A percentile compares a stretch with the other conserved stretches of the same genome.
Conservation (phyloP, 192 early-diverging fungal genomes). For the Mortierella alpina region DNA sequence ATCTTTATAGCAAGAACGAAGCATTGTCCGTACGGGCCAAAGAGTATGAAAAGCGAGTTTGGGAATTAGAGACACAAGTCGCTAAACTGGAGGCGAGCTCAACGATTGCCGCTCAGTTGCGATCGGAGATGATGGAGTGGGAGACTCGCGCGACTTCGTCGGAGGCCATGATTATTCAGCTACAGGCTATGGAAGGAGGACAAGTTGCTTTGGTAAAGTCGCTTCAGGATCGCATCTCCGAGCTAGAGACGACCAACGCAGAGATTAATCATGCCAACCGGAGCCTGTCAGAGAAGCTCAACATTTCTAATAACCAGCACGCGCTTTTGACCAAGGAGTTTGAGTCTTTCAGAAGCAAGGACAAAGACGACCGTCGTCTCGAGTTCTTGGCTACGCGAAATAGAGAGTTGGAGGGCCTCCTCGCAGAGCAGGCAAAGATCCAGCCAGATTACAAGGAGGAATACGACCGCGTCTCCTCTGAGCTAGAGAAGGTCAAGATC, state of each 20-base stretch:
- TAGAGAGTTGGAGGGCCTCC: slow-evolving; percentile 31
- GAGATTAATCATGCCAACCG: slow-evolving; percentile 49
- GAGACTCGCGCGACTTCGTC: slow-evolving; percentile 35
- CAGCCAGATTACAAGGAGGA: slow-evolving; percentile 46
- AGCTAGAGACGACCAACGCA: slow-evolving; percentile 52
- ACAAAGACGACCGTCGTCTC: slow-evolving; percentile 46
- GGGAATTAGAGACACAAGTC: slow-evolving; percentile 41
- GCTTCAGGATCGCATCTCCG: slow-evolving; percentile 42
- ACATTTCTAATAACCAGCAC: slow-evolving; percentile 54
- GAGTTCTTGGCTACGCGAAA: slow-evolving; percentile 32
- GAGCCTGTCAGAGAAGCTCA: slow-evolving; percentile 41
- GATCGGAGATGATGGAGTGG: slow-evolving; percentile 36
- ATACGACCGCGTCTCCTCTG: slow-evolving; percentile 23
- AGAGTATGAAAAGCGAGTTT: slow-evolving; percentile 52
- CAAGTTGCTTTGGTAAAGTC: slow-evolving; percentile 38
- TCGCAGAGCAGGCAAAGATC: slow-evolving; percentile 37
- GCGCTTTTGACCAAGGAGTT: slow-evolving; percentile 41
- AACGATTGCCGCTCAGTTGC: slow-evolving; percentile 16
- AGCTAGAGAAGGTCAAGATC: slow-evolving; percentile 43
- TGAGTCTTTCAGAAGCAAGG: slow-evolving; percentile 42
- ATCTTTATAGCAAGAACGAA: slow-evolving; percentile 52
- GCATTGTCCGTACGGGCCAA: slow-evolving; percentile 42
- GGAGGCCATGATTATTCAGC: slow-evolving; percentile 29
- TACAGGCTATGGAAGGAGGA: slow-evolving; percentile 41
- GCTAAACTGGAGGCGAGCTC: slow-evolving; percentile 31